These are phyloP conservation scores for Raffaelea albimanens DNA, from an alignment of 2,329 filamentous ascomycete genomes.

Conservation along the genomic window DNA sequence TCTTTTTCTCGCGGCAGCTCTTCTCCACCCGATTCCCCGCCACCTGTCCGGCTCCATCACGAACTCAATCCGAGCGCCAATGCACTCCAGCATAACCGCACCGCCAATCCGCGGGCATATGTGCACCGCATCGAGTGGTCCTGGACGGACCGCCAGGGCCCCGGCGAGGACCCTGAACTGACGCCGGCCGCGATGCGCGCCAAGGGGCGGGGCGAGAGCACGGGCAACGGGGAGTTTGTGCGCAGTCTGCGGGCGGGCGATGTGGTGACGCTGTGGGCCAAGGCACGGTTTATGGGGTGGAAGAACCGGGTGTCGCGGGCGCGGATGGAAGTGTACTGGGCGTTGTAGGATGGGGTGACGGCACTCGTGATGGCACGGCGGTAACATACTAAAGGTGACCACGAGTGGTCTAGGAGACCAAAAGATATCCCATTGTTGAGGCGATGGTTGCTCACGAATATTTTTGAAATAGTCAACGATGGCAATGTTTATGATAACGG, in stretches of 20 bases:
- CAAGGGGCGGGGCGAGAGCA: constrained; percentile 39
- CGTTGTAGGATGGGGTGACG: constrained; percentile 23
- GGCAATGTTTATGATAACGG: too few species aligned
- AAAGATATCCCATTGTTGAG: too few species aligned
- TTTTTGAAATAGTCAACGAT: too few species aligned
- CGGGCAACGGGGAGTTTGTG: constrained; percentile 46
- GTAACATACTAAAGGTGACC: too few species aligned
- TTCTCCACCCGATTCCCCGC: too few species aligned
- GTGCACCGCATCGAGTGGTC: constrained; percentile 45
- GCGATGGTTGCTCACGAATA: too few species aligned
- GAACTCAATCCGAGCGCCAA: constrained; percentile 23
- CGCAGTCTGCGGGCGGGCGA: constrained; percentile 48
- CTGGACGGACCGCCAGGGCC: constrained; percentile 36
- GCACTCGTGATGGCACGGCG: neutral
- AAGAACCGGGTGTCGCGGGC: constrained; percentile 38
- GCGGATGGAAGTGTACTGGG: constrained; percentile 50
- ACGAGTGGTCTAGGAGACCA: too few species aligned
- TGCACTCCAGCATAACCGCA: constrained; percentile 39
- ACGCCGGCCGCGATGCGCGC: constrained; percentile 13
- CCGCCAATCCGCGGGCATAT: constrained; percentile 22
- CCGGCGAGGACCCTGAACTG: constrained; percentile 20
- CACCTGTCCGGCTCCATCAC: constrained; percentile 25
- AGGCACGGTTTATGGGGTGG: constrained; percentile 47
- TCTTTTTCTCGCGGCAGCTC: too few species aligned
- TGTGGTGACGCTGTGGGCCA: constrained; percentile 52